Conservation (phyloP, 805 yeast species). For the Monosporozyma solicola region DNA sequence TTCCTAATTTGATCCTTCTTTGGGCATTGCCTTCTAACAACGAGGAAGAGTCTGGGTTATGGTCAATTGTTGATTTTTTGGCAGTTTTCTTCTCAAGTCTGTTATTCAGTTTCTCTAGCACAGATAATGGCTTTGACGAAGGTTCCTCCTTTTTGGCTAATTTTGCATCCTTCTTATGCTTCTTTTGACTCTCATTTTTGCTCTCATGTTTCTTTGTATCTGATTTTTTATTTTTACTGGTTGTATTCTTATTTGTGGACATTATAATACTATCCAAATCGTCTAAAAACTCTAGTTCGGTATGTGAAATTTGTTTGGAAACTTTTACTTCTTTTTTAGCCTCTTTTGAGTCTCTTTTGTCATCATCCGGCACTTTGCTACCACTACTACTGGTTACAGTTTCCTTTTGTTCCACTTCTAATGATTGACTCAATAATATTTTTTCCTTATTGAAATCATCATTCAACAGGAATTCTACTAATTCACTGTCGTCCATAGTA, state of each 20-base stretch:
- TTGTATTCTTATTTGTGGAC: not conserved
- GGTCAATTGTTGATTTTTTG: not conserved
- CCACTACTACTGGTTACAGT: not conserved
- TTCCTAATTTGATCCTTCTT: not conserved
- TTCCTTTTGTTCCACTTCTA: not conserved
- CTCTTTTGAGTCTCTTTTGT: not conserved
- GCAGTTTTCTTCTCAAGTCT: not conserved
- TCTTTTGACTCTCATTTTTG: not conserved
- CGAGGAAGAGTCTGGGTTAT: not conserved
- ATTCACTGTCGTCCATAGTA: slow-evolving; percentile 13
- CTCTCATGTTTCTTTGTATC: not conserved
- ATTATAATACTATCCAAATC: not conserved
- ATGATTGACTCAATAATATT: too few species aligned
- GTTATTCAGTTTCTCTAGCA: not conserved
- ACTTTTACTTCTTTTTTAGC: not conserved
- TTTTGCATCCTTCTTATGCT: not conserved
- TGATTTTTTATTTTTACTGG: not conserved
- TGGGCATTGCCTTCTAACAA: not conserved
- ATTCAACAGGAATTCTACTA: slow-evolving; percentile 13
- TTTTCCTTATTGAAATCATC: slow-evolving; percentile 5
- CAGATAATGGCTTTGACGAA: not conserved
- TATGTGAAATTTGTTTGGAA: not conserved
- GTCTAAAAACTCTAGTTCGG: not conserved
- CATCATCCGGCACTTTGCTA: not conserved
- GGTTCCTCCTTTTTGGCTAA: not conserved